A percentile compares a stretch with the other conserved stretches of the same genome.
These are phyloP conservation scores for Eimeria tenella DNA, from an alignment of 169 alveolate genomes.

Conservation along the genomic window DNA sequence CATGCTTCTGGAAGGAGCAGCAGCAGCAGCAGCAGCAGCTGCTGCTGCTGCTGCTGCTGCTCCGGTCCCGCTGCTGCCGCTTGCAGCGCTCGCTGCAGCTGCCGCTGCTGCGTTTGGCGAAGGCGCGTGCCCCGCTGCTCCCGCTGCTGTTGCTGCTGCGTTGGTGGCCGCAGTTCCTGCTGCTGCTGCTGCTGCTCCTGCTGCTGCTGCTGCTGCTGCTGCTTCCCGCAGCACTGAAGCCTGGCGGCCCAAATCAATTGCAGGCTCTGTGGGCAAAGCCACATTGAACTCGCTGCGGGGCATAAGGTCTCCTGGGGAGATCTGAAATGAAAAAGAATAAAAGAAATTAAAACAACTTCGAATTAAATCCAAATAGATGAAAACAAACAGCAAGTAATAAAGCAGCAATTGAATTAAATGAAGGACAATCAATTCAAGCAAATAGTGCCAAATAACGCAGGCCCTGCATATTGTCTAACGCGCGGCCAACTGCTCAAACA, in stretches of 20 bases:
- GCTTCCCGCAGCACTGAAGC: neutral
- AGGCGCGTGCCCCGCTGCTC: neutral
- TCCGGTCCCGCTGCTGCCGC: neutral
- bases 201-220: slow-evolving; percentile 9
- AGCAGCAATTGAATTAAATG: neutral
- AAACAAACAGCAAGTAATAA: neutral
- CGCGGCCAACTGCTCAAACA: too few relatives aligned
- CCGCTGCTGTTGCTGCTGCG: neutral
- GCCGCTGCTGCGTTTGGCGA: neutral
- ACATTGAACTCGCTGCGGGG: slow-evolving; percentile 21
- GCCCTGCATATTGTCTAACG: too few relatives aligned
- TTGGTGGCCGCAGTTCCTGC: neutral
- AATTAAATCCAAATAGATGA: neutral
- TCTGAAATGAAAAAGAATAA: neutral
- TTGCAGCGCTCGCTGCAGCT: neutral
- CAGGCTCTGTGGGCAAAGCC: neutral
- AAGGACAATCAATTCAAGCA: neutral
- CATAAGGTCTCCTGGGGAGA: neutral
- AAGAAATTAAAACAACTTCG: neutral
- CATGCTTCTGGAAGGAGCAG: neutral
- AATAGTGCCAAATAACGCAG: too few relatives aligned
- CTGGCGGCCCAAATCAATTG: neutral
- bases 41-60: neutral
- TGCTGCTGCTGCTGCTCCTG: neutral
- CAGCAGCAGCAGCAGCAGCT: neutral